Evolutionary conservation across 352 stramenopile species (phyloP).

Genomic region (Plasmopara halstedii): DNA sequence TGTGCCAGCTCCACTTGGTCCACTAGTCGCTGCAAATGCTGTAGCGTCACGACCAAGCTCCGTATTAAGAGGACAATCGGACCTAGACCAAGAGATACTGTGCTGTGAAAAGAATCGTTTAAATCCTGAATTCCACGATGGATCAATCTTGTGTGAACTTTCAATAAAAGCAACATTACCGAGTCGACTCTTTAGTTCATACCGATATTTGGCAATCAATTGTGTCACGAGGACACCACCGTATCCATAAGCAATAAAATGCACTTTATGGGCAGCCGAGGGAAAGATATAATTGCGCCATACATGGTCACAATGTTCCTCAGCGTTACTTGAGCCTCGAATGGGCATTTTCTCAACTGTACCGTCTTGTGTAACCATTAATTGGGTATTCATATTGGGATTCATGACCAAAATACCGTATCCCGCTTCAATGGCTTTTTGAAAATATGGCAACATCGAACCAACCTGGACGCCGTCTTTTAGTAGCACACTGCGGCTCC

Average conservation of each 20-base stretch:
- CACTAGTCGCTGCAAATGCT: slow-evolving; percentile 9
- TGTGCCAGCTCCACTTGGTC: slow-evolving; percentile 8
- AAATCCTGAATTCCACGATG: slow-evolving; percentile 60
- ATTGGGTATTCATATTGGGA: slow-evolving; percentile 86
- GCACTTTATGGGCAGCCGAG: slow-evolving; percentile 72
- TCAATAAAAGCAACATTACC: slow-evolving; percentile 85
- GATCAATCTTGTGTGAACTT: slow-evolving; percentile 74
- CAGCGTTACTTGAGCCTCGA: slow-evolving; percentile 65
- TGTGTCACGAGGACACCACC: slow-evolving; percentile 71
- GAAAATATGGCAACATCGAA: slow-evolving; percentile 85
- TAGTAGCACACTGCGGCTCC: slow-evolving; percentile 75
- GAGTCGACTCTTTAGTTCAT: slow-evolving; percentile 72
- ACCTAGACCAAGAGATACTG: slow-evolving; percentile 72
- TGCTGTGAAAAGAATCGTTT: slow-evolving; percentile 78
- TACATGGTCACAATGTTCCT: slow-evolving; percentile 85
- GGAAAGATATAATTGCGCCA: slow-evolving; percentile 86
- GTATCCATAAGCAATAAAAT: slow-evolving; percentile 86
- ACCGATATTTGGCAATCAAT: slow-evolving; percentile 72
- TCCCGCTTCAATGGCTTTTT: slow-evolving; percentile 55
- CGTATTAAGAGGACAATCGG: slow-evolving; percentile 54
- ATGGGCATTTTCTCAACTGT: slow-evolving; percentile 74
- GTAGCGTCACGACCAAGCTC: slow-evolving; percentile 34
- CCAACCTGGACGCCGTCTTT: slow-evolving; percentile 85
- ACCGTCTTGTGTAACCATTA: slow-evolving; percentile 54
- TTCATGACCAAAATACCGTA: slow-evolving; percentile 87